Percentiles rank a stretch among this genome's conserved stretches.
These are phyloP conservation scores for Coemansia sp. DNA, from an alignment of 192 early-diverging fungal species.

Conservation along the genomic window DNA sequence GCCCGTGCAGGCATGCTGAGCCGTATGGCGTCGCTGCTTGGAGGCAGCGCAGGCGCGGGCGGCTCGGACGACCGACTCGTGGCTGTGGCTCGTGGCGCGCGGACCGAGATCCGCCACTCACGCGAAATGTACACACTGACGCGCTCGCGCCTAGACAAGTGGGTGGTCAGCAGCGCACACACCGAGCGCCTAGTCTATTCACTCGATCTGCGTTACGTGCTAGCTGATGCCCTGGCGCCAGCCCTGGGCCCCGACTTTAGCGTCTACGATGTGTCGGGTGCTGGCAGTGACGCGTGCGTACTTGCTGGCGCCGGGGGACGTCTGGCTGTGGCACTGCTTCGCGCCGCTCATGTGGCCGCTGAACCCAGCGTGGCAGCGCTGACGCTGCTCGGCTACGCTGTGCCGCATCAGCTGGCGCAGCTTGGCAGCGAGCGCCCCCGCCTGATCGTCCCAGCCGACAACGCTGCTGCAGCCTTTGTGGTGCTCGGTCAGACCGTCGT, in stretches of 20 bases:
- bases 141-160: slow-evolving; percentile 32
- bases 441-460: slow-evolving; percentile 30
- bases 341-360: slow-evolving; percentile 11
- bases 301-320: slow-evolving; percentile 5
- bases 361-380: slow-evolving; percentile 23
- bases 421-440: slow-evolving; percentile 6
- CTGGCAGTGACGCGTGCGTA: slow-evolving; percentile 25
- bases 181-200: slow-evolving; percentile 21
- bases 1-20: slow-evolving; percentile 22
- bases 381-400: slow-evolving; percentile 11
- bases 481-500: slow-evolving; percentile 14
- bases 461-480: slow-evolving; percentile 22
- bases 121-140: slow-evolving; percentile 45
- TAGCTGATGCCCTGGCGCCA: slow-evolving; percentile 5
- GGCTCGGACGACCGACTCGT: slow-evolving; percentile 21
- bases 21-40: slow-evolving; percentile 44
- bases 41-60: slow-evolving; percentile 7
- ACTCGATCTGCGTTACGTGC: slow-evolving; percentile 6
- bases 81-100: slow-evolving; percentile 25
- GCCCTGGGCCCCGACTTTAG: slow-evolving; percentile 2
- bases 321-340: slow-evolving; percentile 17
- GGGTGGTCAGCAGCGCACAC: slow-evolving; percentile 42
- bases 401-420: background rate
- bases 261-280: slow-evolving; percentile 26
- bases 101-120: slow-evolving; percentile 45